phyloP scores from a whole-genome alignment of 2,329 filamentous ascomycete species.

The Aspergillus neoniger region DNA sequence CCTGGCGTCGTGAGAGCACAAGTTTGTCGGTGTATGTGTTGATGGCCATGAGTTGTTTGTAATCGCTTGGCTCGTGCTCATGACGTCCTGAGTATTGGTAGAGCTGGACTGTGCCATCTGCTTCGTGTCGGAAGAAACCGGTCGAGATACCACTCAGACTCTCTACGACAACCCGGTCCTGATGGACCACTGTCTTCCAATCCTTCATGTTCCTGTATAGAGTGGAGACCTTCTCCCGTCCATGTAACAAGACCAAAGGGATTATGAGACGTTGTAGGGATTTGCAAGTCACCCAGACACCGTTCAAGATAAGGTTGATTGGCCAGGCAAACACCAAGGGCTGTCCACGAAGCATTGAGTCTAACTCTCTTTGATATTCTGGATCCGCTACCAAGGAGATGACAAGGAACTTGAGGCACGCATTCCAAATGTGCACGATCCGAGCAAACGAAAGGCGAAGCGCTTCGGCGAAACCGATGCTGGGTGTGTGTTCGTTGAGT shows the following conservation, averaged over 20 bases:
- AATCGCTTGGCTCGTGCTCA: constrained; percentile 47
- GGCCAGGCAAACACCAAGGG: constrained; percentile 36
- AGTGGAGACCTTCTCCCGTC: constrained; percentile 44
- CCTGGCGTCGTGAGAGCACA: constrained; percentile 45
- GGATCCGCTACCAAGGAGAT: constrained; percentile 54
- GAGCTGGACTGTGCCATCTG: constrained; percentile 40
- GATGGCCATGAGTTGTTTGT: constrained; percentile 44
- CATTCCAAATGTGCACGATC: constrained; percentile 28
- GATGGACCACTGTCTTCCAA: constrained; percentile 46
- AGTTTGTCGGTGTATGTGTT: constrained; percentile 52
- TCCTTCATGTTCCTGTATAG: constrained; percentile 34
- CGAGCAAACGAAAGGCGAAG: constrained; percentile 44
- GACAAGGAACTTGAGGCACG: constrained; percentile 49
- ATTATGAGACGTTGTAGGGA: constrained; percentile 45
- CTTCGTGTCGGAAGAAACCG: constrained; percentile 45
- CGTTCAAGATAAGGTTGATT: constrained; percentile 43
- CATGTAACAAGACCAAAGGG: constrained; percentile 51
- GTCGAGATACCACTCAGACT: constrained; percentile 50
- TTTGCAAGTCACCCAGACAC: constrained; percentile 51
- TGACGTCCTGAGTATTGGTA: constrained; percentile 43
- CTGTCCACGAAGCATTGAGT: constrained; percentile 42
- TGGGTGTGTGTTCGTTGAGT: not conserved
- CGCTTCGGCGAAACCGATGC: constrained; percentile 14
- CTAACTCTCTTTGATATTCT: constrained; percentile 53
- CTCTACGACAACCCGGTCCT: constrained; percentile 48